Evolutionary conservation across 148 eudicot species (phyloP).

Genomic region (Agrostemma githago): DNA sequence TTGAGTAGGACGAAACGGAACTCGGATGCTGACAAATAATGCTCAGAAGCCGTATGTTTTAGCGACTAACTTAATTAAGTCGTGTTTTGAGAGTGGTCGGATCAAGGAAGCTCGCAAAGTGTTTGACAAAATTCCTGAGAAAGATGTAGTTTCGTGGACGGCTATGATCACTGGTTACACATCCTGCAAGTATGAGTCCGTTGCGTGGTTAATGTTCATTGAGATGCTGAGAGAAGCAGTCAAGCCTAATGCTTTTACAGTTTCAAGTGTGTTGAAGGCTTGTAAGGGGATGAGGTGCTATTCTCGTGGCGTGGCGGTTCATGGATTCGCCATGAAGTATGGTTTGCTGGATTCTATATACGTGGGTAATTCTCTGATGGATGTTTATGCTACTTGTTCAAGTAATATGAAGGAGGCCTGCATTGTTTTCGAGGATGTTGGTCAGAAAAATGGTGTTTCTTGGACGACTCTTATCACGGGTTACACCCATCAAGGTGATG

Average conservation of each 20-base stretch:
- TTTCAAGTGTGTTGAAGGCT: constrained; percentile 74
- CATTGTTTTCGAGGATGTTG: constrained; percentile 46
- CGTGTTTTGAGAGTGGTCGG: constrained; percentile 52
- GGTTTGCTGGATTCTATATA: constrained; percentile 53
- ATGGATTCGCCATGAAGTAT: constrained; percentile 59
- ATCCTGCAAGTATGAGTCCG: constrained; percentile 35
- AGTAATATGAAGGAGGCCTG: constrained; percentile 54
- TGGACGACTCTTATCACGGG: constrained; percentile 88
- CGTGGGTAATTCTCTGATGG: constrained; percentile 68
- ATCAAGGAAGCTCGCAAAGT: constrained; percentile 54
- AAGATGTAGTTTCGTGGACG: constrained; percentile 90
- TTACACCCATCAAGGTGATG: constrained; percentile 76
- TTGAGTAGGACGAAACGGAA: constrained; percentile 85
- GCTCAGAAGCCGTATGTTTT: constrained; percentile 48
- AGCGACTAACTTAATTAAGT: constrained; percentile 74
- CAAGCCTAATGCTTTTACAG: constrained; percentile 59
- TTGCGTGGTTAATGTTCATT: constrained; percentile 53
- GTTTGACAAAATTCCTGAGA: constrained; percentile 90
- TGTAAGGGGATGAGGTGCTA: constrained; percentile 62
- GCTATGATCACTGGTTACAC: constrained; percentile 79
- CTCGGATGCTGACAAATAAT: constrained; percentile 86
- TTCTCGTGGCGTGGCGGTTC: constrained; percentile 50
- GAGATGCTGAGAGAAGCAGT: constrained; percentile 59
- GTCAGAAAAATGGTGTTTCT: constrained; percentile 49
- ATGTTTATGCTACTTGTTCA: constrained; percentile 71